These are phyloP conservation scores for Peribolospora kevripleyi DNA, from an alignment of 768 basidiomycete genomes.

Conservation along the genomic window DNA sequence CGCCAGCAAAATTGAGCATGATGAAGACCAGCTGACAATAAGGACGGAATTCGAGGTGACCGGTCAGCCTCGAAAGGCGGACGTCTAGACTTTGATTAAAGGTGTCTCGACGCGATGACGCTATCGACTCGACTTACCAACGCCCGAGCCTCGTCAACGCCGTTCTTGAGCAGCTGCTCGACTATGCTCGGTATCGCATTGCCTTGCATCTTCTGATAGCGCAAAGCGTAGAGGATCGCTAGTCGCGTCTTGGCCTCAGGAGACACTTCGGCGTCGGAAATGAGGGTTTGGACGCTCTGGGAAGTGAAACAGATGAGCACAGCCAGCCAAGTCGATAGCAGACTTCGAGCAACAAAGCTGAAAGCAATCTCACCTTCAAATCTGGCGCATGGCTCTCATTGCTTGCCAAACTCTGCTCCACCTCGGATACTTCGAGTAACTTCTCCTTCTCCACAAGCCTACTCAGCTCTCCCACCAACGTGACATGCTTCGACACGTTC, in stretches of 20 bases:
- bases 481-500: conserved; percentile 96
- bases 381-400: conserved; percentile 58
- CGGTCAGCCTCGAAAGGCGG: neutral
- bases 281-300: conserved; percentile 57
- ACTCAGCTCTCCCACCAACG: conserved; percentile 84
- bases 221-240: conserved; percentile 73
- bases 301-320: neutral
- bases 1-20: conserved; percentile 71
- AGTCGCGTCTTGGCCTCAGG: conserved; percentile 65
- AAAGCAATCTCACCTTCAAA: conserved; percentile 36
- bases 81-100: too few relatives aligned
- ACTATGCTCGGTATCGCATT: conserved; percentile 44
- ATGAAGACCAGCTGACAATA: conserved; percentile 60
- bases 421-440: conserved; percentile 68
- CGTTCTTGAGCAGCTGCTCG: conserved; percentile 20
- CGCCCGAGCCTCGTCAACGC: conserved; percentile 16
- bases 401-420: conserved; percentile 86
- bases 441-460: conserved; percentile 65
- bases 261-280: conserved; percentile 42
- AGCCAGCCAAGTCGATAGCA: neutral
- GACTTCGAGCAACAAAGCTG: neutral
- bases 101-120: neutral
- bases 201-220: conserved; percentile 75
- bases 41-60: accelerated
- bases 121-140: conserved; percentile 2